These are phyloP conservation scores for Neurospora intermedia DNA, from an alignment of 495 filamentous ascomycete species.

Conservation along the genomic window DNA sequence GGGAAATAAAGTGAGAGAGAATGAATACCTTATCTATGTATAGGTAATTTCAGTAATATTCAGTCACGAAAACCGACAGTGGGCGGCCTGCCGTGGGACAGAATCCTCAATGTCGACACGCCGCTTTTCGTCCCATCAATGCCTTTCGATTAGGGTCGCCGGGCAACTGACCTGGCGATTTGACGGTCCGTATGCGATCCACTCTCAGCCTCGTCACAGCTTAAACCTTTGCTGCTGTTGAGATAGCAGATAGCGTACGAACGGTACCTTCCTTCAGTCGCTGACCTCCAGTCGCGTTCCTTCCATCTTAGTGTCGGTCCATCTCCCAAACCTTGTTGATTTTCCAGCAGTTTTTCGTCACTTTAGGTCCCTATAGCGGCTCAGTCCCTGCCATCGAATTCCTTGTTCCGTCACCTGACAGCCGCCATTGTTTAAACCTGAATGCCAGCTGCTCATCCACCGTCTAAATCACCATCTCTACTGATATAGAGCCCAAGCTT, in stretches of 20 bases:
- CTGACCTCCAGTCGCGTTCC: background rate
- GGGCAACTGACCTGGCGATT: background rate
- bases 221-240: background rate
- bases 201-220: background rate
- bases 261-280: background rate
- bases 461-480: background rate
- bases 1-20: too few relatives aligned
- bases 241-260: background rate
- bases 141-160: background rate
- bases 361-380: background rate
- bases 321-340: background rate
- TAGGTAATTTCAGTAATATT: too few relatives aligned
- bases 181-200: background rate
- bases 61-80: background rate
- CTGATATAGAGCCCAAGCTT: background rate
- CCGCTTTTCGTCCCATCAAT: background rate
- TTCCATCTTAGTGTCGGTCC: background rate
- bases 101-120: fast-evolving
- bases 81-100: background rate
- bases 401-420: background rate
- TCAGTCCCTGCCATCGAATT: background rate
- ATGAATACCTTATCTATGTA: too few relatives aligned
- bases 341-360: background rate
- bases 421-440: background rate
- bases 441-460: background rate